Evolutionary conservation across 805 yeast genomes (phyloP), one percentile per base, ranked within the genome.

Genomic region (Suhomyces emberorum): DNA sequence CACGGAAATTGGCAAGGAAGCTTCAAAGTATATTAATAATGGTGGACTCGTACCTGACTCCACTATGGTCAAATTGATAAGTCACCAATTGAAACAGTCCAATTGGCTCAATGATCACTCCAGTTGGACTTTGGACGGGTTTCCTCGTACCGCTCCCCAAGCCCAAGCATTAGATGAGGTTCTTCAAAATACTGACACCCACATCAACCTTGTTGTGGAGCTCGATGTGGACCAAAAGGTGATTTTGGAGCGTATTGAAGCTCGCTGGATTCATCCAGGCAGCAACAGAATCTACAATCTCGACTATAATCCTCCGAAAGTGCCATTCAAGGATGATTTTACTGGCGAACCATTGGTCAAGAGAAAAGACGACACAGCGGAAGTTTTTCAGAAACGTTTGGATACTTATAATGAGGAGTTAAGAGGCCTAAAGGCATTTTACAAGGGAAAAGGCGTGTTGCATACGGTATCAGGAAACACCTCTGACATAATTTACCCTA

Each of bases 241-340:
- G 4, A 89, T 89, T 18, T 59, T 88, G 17, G 81, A 81, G 23
- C 71, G 98, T 53, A 87, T 91, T 15, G 84, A 83, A 49, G 83
- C 86, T 43, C 64, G 97, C 47, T 88, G 86, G 81, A 83, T 88
- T 27, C 97, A 89, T 59, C 55, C 72, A 10, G 78, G 85, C 0
- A 84, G 95, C 35, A 97, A 97, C 0, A 67, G 97, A 45, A 82
- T 88, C 2, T 89, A 89, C 58, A 91, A 86, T 56, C 56, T 85
- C 44, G 79, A 86, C 37, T 89, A 88, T 60, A 88, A 85, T 50
- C 96, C 97, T 5, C 98, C 98, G 7, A 82, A 82, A 50, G 73
- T 71, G 2, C 78, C 88, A 0, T 95, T 88, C 23, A 71, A 63
- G 42, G 98, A 89, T 53, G 97, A 89, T 57, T 52, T 88, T 2